A percentile compares a stretch with the other conserved stretches of the same genome.
Evolutionary conservation across 441 rosid species (phyloP).

Genomic region (Rhodomyrtus psidioides): DNA sequence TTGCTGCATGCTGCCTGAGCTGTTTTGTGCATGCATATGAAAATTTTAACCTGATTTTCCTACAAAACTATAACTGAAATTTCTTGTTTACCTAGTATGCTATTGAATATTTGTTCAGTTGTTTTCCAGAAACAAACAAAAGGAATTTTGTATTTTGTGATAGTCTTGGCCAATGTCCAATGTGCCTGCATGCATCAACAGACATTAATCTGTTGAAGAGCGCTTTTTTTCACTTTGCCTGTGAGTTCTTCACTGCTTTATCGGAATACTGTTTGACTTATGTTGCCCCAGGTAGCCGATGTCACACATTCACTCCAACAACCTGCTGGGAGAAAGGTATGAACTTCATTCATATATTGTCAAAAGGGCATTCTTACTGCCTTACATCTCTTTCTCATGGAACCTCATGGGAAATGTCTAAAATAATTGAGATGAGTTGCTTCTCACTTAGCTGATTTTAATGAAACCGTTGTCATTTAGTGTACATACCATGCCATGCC

Average conservation of each 20-base stretch:
- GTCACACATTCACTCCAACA: constrained; percentile 90
- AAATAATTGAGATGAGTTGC: not conserved
- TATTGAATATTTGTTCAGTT: not conserved
- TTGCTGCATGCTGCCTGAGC: not conserved
- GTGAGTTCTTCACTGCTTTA: not conserved
- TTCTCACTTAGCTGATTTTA: not conserved
- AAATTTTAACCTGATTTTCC: not conserved
- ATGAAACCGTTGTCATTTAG: not conserved
- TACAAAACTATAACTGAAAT: not conserved
- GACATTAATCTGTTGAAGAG: not conserved
- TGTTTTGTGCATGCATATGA: not conserved
- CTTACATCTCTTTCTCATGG: not conserved
- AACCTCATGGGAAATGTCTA: not conserved
- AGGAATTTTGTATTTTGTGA: not conserved
- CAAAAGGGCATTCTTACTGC: constrained; percentile 4
- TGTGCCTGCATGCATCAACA: not conserved
- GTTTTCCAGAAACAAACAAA: not conserved
- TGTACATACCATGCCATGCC: not conserved
- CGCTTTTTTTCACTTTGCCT: not conserved
- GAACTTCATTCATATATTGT: not conserved
- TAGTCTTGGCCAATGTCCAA: not conserved
- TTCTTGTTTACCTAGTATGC: not conserved
- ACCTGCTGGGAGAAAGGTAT: constrained; percentile 93
- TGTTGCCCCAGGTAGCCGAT: constrained; percentile 73
- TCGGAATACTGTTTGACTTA: not conserved